A percentile compares a stretch with the other conserved stretches of the same genome.
phyloP scores from a whole-genome alignment of 2,329 filamentous ascomycete genomes.

The Hypocrella siamensis region DNA sequence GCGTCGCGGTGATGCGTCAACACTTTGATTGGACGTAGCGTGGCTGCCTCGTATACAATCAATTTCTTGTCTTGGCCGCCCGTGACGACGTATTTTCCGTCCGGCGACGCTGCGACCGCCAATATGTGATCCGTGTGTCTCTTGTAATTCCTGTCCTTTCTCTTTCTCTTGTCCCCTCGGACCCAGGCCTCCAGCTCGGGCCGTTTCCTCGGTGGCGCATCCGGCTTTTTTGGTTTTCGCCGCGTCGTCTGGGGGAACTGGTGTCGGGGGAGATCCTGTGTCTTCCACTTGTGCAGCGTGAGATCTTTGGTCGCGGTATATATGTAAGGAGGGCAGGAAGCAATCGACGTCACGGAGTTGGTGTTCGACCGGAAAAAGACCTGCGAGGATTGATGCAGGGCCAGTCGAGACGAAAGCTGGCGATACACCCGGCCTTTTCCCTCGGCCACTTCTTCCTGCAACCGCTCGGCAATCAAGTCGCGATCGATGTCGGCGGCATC shows the following conservation, averaged over 20 bases:
- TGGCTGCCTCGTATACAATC: conserved; percentile 75
- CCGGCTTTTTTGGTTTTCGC: conserved; percentile 41
- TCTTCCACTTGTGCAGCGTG: conserved; percentile 75
- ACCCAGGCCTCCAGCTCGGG: conserved; percentile 48
- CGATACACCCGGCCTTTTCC: conserved; percentile 81
- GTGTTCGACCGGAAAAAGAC: conserved; percentile 68
- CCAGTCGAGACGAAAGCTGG: conserved; percentile 57
- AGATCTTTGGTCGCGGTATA: conserved; percentile 85
- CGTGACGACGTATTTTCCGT: conserved; percentile 82
- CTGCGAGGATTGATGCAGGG: conserved; percentile 50
- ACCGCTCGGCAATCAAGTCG: conserved; percentile 76
- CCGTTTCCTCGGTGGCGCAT: conserved; percentile 41
- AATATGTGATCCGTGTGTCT: conserved; percentile 73
- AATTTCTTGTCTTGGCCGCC: conserved; percentile 74
- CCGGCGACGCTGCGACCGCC: conserved; percentile 70
- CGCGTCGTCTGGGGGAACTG: conserved; percentile 44
- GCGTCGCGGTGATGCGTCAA: conserved; percentile 88
- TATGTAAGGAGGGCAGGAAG: conserved; percentile 61
- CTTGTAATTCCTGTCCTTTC: conserved; percentile 49
- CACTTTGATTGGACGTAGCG: conserved; percentile 62
- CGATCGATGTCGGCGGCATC: conserved; percentile 88
- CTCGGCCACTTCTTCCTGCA: conserved; percentile 87
- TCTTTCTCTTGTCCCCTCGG: conserved; percentile 44
- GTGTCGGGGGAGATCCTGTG: conserved; percentile 48
- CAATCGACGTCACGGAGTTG: conserved; percentile 62